A percentile compares a stretch with the other conserved stretches of the same genome.
phyloP scores from a whole-genome alignment of 176 grass and related monocot species.

The Themeda triandra region DNA sequence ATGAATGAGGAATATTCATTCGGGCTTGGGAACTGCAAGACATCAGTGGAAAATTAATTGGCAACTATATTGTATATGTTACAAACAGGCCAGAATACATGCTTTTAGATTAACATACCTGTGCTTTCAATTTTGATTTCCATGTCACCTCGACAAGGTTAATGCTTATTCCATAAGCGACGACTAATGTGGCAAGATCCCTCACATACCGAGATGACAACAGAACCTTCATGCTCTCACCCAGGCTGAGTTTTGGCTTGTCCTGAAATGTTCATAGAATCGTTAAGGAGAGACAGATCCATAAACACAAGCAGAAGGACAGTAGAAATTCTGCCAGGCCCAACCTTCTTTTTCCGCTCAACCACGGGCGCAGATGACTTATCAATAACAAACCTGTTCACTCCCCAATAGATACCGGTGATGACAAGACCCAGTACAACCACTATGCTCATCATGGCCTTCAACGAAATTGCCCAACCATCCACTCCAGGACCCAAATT shows the following conservation, averaged over 20 bases:
- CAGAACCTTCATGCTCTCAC: constrained; percentile 95
- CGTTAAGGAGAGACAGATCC: constrained; percentile 12
- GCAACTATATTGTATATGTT: not conserved
- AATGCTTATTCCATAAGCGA: constrained; percentile 99
- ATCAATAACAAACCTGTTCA: constrained; percentile 78
- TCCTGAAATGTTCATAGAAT: constrained; percentile 52
- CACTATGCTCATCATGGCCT: constrained; percentile 99
- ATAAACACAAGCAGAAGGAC: constrained; percentile 9
- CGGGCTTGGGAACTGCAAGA: constrained; percentile 84
- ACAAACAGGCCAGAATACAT: not conserved
- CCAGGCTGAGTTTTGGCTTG: constrained; percentile 88
- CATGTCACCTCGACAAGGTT: constrained; percentile 98
- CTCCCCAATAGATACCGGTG: constrained; percentile 72
- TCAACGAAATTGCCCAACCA: constrained; percentile 91
- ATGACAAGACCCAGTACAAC: constrained; percentile 77
- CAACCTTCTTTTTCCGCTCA: constrained; percentile 84
- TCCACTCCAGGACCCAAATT: constrained; percentile 90
- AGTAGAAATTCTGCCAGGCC: not conserved
- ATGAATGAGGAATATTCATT: constrained; percentile 99
- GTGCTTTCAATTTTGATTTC: constrained; percentile 99
- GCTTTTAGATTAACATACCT: constrained; percentile 40
- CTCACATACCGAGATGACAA: constrained; percentile 92
- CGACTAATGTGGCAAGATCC: constrained; percentile 97
- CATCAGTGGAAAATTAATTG: constrained; percentile 2
- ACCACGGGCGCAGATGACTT: constrained; percentile 57